Percentiles rank a stretch among this genome's conserved stretches.
Evolutionary conservation across 768 basidiomycete genomes (phyloP).

Genomic region (Rhodosporidiobolus sp.): DNA sequence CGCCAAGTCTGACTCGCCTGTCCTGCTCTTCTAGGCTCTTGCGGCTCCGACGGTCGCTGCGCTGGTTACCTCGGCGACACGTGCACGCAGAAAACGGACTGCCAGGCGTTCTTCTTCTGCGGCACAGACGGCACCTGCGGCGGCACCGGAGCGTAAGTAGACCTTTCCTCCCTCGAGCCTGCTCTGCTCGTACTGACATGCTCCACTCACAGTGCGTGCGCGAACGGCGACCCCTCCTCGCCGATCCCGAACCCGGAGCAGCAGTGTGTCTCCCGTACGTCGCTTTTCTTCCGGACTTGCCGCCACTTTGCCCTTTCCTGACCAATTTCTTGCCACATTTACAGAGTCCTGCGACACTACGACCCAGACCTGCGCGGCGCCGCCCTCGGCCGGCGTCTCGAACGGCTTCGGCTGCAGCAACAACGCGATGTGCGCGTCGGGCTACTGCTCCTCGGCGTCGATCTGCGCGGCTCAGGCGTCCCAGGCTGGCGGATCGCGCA

Average conservation of each 20-base stretch:
- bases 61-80: constrained; percentile 35
- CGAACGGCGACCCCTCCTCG: constrained; percentile 27
- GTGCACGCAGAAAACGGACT: constrained; percentile 28
- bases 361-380: constrained; percentile 15
- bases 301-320: neutral
- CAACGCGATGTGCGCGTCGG: constrained; percentile 35
- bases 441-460: constrained; percentile 4
- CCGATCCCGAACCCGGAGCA: constrained; percentile 36
- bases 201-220: constrained; percentile 18
- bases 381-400: constrained; percentile 27
- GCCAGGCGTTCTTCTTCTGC: constrained; percentile 44
- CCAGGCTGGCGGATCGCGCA: constrained; percentile 2
- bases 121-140: constrained; percentile 38
- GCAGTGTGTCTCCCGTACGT: constrained; percentile 36
- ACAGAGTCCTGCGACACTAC: constrained; percentile 32
- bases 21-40: constrained; percentile 16
- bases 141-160: constrained; percentile 33
- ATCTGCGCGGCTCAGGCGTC: constrained; percentile 23
- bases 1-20: neutral
- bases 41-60: constrained; percentile 30
- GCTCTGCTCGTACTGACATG: neutral
- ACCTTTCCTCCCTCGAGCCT: neutral
- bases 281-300: neutral
- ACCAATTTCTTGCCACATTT: neutral
- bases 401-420: constrained; percentile 35